These are phyloP conservation scores for Clonostachys rosea DNA, from an alignment of 2,329 filamentous ascomycete species.

Conservation along the genomic window DNA sequence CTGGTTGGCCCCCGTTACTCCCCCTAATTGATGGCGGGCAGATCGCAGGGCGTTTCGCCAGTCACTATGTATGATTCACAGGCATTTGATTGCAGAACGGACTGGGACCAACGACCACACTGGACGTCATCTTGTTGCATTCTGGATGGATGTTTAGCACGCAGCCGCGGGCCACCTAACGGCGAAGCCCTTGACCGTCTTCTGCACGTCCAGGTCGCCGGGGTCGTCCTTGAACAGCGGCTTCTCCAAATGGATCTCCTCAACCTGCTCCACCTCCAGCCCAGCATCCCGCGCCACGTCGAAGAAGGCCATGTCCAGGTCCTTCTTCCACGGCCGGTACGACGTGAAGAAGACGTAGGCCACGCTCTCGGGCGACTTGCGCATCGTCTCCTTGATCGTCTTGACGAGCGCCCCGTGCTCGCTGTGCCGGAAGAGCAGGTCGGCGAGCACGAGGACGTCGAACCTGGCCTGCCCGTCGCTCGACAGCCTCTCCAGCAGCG, in stretches of 20 bases:
- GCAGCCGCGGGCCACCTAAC: constrained; percentile 55
- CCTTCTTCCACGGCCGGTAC: constrained; percentile 84
- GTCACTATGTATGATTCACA: too few relatives aligned
- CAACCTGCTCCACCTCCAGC: constrained; percentile 72
- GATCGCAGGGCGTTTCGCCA: too few relatives aligned
- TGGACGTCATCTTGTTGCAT: neutral
- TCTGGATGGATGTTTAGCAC: neutral
- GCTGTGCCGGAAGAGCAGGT: constrained; percentile 86
- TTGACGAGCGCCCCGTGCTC: constrained; percentile 76
- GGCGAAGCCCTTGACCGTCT: constrained; percentile 78
- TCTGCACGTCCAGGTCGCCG: constrained; percentile 75
- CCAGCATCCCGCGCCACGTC: constrained; percentile 66
- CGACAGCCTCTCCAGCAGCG: constrained; percentile 52
- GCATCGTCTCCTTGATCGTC: constrained; percentile 66
- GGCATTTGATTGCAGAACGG: too few relatives aligned
- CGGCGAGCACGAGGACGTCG: constrained; percentile 80
- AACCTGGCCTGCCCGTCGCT: constrained; percentile 38
- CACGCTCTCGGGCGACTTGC: constrained; percentile 41
- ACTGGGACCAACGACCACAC: neutral
- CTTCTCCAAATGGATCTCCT: constrained; percentile 78
- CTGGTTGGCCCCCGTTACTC: too few relatives aligned
- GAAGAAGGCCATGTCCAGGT: constrained; percentile 85
- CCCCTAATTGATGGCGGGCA: too few relatives aligned
- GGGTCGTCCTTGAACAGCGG: constrained; percentile 88
- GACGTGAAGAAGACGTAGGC: constrained; percentile 93